These are phyloP conservation scores for Termitomyces bulborhizus DNA, from an alignment of 768 basidiomycete species.

Conservation along the genomic window DNA sequence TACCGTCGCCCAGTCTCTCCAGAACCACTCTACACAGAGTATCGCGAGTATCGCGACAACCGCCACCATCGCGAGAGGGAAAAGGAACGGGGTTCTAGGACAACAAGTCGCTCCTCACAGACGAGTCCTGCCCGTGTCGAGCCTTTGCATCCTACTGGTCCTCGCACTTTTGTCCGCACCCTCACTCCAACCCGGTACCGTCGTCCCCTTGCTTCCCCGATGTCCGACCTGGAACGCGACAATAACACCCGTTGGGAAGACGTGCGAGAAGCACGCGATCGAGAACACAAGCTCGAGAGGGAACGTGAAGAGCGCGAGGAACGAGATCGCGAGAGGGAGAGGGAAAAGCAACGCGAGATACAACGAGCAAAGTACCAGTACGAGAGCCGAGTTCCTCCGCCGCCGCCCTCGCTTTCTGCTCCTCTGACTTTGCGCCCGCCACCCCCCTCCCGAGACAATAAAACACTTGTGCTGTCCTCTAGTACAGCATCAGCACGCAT, in stretches of 20 bases:
- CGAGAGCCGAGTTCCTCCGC: background rate
- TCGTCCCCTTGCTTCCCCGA: background rate
- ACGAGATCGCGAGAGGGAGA: background rate
- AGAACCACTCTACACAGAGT: background rate
- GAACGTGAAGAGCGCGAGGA: background rate
- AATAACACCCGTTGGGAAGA: background rate
- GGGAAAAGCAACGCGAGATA: background rate
- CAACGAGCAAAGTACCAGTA: background rate
- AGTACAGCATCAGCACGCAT: background rate
- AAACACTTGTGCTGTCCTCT: background rate
- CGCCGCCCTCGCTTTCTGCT: constrained; percentile 1
- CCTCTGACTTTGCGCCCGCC: constrained; percentile 5
- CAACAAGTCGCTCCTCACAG: background rate
- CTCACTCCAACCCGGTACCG: constrained; percentile 6
- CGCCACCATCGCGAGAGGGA: background rate
- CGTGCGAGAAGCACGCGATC: background rate
- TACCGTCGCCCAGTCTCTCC: constrained; percentile 1
- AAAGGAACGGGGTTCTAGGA: background rate
- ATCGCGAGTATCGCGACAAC: constrained; percentile 2
- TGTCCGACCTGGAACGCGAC: background rate
- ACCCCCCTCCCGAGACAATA: background rate
- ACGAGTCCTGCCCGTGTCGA: constrained; percentile 9
- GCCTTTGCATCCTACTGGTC: background rate
- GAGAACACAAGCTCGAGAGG: background rate
- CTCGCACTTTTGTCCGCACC: background rate